phyloP scores from a whole-genome alignment of 2,329 filamentous ascomycete genomes.

The Colletotrichum limetticola region DNA sequence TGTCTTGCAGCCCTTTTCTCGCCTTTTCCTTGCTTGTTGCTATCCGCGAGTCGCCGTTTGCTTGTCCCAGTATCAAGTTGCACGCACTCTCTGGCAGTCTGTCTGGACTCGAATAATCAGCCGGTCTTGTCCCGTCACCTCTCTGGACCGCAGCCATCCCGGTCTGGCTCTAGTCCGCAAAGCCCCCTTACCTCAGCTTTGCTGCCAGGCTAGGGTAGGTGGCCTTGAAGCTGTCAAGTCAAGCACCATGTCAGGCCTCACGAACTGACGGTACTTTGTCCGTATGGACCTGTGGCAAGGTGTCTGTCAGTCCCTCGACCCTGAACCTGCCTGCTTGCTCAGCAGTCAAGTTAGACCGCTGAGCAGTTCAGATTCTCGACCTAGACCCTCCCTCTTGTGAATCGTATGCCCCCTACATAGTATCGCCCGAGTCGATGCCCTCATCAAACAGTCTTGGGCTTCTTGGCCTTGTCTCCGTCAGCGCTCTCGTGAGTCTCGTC shows the following conservation, averaged over 20 bases:
- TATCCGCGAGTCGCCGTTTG: background rate
- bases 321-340: background rate
- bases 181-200: background rate
- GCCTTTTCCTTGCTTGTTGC: background rate
- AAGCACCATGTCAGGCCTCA: background rate
- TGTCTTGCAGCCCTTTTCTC: background rate
- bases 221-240: background rate
- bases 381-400: background rate
- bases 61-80: background rate
- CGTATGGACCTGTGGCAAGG: background rate
- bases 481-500: background rate
- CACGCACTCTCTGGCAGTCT: background rate
- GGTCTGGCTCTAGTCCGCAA: background rate
- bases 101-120: background rate
- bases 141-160: too few relatives aligned
- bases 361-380: background rate
- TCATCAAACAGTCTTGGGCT: background rate
- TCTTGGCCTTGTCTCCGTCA: slow-evolving; percentile 13
- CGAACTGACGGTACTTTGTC: background rate
- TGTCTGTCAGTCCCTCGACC: background rate
- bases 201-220: background rate
- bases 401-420: slow-evolving; percentile 4
- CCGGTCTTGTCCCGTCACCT: background rate
- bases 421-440: background rate
- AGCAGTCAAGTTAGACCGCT: too few relatives aligned